These are phyloP conservation scores for Pisolithus albus DNA, from an alignment of 768 basidiomycete genomes.

Conservation along the genomic window DNA sequence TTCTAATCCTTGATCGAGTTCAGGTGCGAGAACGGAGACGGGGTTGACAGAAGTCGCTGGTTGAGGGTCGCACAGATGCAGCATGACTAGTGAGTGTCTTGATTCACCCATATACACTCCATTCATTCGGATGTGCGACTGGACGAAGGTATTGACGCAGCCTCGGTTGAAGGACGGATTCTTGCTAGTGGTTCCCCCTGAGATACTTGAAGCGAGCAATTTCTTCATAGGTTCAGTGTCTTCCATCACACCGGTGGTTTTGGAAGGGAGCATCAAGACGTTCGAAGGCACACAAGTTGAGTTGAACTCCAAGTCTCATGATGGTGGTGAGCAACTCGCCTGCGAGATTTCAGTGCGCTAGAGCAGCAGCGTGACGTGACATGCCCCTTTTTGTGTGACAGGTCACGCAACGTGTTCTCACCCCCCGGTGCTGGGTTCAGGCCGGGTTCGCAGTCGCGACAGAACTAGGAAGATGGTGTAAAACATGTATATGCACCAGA, in stretches of 20 bases:
- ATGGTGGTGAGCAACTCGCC: conserved; percentile 8
- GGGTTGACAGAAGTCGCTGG: too few relatives aligned
- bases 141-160: neutral
- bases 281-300: conserved; percentile 8
- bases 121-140: neutral
- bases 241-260: conserved; percentile 6
- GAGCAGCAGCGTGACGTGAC: conserved; percentile 3
- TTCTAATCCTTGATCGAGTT: too few relatives aligned
- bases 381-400: conserved; percentile 7
- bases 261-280: conserved; percentile 1
- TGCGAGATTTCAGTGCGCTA: neutral
- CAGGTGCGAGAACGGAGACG: too few relatives aligned
- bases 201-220: neutral
- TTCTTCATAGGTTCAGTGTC: neutral
- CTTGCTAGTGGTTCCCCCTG: neutral
- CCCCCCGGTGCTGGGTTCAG: too few relatives aligned
- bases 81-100: conserved; percentile 9
- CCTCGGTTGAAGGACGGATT: neutral
- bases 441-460: neutral
- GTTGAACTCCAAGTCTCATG: conserved; percentile 6
- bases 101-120: conserved; percentile 2
- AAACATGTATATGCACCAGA: neutral
- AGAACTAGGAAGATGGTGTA: neutral
- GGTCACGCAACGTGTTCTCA: neutral
- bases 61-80: neutral